phyloP scores from a whole-genome alignment of 1,284 basidiomycete species.

The Cryptococcus depauperatus region DNA sequence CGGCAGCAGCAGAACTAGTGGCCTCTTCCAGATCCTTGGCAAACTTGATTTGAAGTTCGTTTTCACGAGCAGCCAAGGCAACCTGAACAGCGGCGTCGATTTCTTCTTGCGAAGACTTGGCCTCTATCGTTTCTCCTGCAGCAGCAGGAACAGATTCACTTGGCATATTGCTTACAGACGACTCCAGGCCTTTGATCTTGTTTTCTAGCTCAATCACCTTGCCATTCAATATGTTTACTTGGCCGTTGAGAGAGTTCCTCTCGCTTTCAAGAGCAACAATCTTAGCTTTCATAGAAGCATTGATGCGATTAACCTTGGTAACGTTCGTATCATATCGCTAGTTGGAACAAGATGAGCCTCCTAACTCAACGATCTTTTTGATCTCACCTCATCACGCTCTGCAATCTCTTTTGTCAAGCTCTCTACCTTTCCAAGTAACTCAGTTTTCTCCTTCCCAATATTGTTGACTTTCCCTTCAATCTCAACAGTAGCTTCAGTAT shows the following conservation, averaged over 20 bases:
- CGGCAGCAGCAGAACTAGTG: slow-evolving; percentile 4
- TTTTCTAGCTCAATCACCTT: slow-evolving; percentile 24
- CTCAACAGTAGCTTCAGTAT: slow-evolving; percentile 7
- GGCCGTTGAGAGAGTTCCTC: slow-evolving; percentile 9
- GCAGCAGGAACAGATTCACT: slow-evolving; percentile 2
- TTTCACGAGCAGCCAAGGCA: slow-evolving; percentile 34
- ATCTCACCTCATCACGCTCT: slow-evolving; percentile 17
- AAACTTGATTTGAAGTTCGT: slow-evolving; percentile 29
- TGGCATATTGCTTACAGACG: slow-evolving; percentile 2
- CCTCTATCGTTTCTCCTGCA: not conserved
- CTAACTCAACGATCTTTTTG: not conserved
- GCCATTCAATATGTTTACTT: slow-evolving; percentile 11
- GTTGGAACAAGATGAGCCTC: not conserved
- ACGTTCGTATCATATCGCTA: slow-evolving; percentile 30
- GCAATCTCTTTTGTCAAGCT: slow-evolving; percentile 16
- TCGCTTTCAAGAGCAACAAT: slow-evolving; percentile 14
- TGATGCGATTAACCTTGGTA: slow-evolving; percentile 32
- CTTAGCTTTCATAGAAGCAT: slow-evolving; percentile 15
- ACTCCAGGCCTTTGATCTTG: slow-evolving; percentile 8
- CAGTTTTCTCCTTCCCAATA: slow-evolving; percentile 9
- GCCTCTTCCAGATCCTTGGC: slow-evolving; percentile 21
- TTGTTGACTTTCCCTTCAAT: slow-evolving; percentile 5
- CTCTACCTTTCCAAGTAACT: slow-evolving; percentile 12
- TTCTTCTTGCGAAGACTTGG: slow-evolving; percentile 12
- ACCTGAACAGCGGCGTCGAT: slow-evolving; percentile 37